A percentile compares a stretch with the other conserved stretches of the same genome.
These are phyloP conservation scores for Madurella fahalii DNA, from an alignment of 2,329 filamentous ascomycete species.

Conservation along the genomic window DNA sequence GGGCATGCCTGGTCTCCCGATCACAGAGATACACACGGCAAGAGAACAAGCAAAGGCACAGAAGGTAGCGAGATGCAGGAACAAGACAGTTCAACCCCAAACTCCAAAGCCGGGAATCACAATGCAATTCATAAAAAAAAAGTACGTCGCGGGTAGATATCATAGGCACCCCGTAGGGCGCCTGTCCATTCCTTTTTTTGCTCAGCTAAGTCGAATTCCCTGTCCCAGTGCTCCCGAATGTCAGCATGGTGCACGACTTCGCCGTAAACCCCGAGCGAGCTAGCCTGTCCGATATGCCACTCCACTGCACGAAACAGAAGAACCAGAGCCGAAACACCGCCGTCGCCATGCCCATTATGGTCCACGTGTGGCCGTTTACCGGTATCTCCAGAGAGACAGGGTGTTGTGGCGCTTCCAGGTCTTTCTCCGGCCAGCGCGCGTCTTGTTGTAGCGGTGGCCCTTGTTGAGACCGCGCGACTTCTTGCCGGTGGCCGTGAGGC, in stretches of 20 bases:
- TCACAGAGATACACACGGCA: too few relatives aligned
- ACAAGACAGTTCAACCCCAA: slow-evolving; percentile 1
- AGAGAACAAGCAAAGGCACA: not conserved
- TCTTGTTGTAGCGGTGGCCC: slow-evolving; percentile 99
- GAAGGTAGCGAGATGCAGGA: not conserved
- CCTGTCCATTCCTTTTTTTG: slow-evolving; percentile 26
- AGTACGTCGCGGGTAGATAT: slow-evolving; percentile 13
- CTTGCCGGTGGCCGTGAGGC: slow-evolving; percentile 98
- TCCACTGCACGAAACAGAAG: slow-evolving; percentile 17
- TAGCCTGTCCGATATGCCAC: slow-evolving; percentile 17
- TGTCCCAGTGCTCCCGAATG: slow-evolving; percentile 21
- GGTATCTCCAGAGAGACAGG: slow-evolving; percentile 97
- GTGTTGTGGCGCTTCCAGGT: slow-evolving; percentile 99
- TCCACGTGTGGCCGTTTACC: slow-evolving; percentile 50
- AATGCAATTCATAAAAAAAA: slow-evolving; percentile 18
- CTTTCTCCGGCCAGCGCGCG: slow-evolving; percentile 93
- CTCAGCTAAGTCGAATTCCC: slow-evolving; percentile 22
- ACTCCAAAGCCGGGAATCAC: slow-evolving; percentile 19
- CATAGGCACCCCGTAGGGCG: slow-evolving; percentile 10
- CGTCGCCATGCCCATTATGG: slow-evolving; percentile 1
- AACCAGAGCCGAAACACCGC: slow-evolving; percentile 20
- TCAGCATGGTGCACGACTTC: slow-evolving; percentile 15
- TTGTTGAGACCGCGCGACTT: slow-evolving; percentile 99
- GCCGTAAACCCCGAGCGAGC: slow-evolving; percentile 12
- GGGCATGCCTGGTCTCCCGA: too few relatives aligned